Evolutionary conservation across 768 basidiomycete genomes (phyloP), one percentile per base, ranked within the genome.

Genomic region (Hemileccinum impolitum): DNA sequence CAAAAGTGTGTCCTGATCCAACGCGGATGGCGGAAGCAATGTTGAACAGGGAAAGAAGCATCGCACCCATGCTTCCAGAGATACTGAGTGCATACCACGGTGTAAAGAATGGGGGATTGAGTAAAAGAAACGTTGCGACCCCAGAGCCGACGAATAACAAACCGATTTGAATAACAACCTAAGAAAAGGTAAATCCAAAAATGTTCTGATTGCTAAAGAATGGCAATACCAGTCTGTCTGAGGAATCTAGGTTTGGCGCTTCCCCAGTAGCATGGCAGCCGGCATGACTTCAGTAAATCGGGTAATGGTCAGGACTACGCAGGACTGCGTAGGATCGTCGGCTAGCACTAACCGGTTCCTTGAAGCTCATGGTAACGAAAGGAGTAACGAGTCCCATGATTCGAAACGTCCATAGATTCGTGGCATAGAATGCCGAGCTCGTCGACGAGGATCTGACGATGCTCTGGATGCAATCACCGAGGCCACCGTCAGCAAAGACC

Each of bases 31-130:
- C 66, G 19, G 68, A 70, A 26, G 69, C 55, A 39, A 70, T 55
- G 44, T 68, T 68, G 57, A 67, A 70, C n/a, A 61, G 40, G 3
- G 62, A 66, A n/a, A 70, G 60, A 19, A 69, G 62, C n/a, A 59
- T 41, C 4, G 66, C 66, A 18, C 54, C 61, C 26, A 62, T 26
- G 42, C 51, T 51, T 25, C 50, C 38, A 1, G 66, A 58, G 28
- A 64, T 53, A 21, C 54, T 43, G 30, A 69, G 53, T 2, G 66
- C 64, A 47, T 70, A 72, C 10, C 63, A 56, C 1, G 67, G 70
- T 39, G 70, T 68, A 57, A 72, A 71, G 57, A 69, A 72, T 11
- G 65, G 63, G 1, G 70, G 61, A 19, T 69, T 67, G 31, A 72
- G 64, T 9, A 68, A 50, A n/a, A 66, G 69, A 47, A 72, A 72